phyloP scores from a whole-genome alignment of 345 rosid species.

The Ceriops decandra region DNA sequence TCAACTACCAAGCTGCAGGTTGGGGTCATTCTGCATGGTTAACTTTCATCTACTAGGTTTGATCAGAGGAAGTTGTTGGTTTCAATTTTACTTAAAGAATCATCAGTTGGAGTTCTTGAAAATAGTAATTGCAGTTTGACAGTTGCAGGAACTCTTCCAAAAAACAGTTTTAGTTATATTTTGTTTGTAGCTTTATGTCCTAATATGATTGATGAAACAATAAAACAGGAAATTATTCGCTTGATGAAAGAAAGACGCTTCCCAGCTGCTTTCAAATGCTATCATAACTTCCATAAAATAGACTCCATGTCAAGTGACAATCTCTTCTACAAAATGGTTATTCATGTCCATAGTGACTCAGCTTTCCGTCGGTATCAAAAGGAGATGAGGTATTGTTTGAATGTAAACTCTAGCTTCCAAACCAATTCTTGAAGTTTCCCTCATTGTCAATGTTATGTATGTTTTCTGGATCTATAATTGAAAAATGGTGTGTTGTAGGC shows the following conservation, averaged over 20 bases:
- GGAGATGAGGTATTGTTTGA: slow-evolving; percentile 75
- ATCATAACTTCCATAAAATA: slow-evolving; percentile 74
- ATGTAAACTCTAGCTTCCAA: slow-evolving; percentile 10
- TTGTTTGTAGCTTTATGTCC: neutral
- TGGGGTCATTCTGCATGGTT: slow-evolving; percentile 4
- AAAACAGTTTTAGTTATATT: neutral
- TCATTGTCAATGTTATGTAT: slow-evolving; percentile 2
- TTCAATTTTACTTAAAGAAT: neutral
- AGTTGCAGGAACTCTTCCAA: no score
- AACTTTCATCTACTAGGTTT: neutral
- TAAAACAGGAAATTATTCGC: slow-evolving; percentile 79
- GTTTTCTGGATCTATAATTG: slow-evolving; percentile 21
- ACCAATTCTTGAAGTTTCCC: slow-evolving; percentile 1
- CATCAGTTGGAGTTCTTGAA: neutral
- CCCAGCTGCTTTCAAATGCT: slow-evolving; percentile 83
- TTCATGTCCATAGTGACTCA: slow-evolving; percentile 88
- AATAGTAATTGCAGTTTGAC: neutral
- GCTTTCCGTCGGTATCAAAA: slow-evolving; percentile 85
- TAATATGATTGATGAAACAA: slow-evolving; percentile 3
- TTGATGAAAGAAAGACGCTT: slow-evolving; percentile 74
- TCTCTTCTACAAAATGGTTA: slow-evolving; percentile 80
- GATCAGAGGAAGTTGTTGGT: neutral
- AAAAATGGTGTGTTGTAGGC: slow-evolving; percentile 43
- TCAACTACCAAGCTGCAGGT: slow-evolving; percentile 87
- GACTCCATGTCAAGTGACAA: slow-evolving; percentile 58